Evolutionary conservation across 2,329 filamentous ascomycete genomes (phyloP), one percentile per base, ranked within the genome.

Genomic region (Alternaria hordeiaustralica): DNA sequence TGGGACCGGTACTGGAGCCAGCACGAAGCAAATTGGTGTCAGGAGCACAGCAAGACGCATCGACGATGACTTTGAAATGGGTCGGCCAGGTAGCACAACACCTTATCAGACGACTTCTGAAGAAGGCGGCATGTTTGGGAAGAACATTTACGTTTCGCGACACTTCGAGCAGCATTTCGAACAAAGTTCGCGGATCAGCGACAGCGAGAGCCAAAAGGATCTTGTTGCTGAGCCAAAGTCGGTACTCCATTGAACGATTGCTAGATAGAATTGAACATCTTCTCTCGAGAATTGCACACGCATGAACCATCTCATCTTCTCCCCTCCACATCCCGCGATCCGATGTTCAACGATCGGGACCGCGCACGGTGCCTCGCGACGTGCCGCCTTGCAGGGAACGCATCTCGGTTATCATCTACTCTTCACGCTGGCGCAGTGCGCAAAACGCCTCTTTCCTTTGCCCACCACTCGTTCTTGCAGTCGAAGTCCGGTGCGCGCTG

Each of bases 41-140:
- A 45, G 46, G 11, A 60, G 3, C 58, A 59, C 59, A 65, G 47
- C 25, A 41, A 46, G 60, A 36, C 55, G 46, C 8, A 54, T 13
- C 1, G 67, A 64, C 3, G 66, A 64, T 10, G 64, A 71, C 3
- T 49, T 69, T 15, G 69, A 72, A 46, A 20, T 72, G 49, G 63
- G 3, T 50, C 64, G 12, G n/a, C 41, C 55, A 18, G 53, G 55
- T 43, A 65, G 43, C 23, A 63, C 44, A 10, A 61, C 55, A 20
- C 58, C 55, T 3, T 62, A 66, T 2, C 64, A 64, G 43, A 66
- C 63, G 3, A 61, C 30, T 13, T 50, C 55, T 5, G 41, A 58
- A 12, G 46, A 51, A 4, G 67, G 65, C n/a, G 59, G 55, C 13
- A 44, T 47, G 23, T 59, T 57, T 21, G 61, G 64, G 6, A 65